Evolutionary conservation across 306 rosid species (phyloP).

Genomic region (peach (Prunus persica)): Prunus_persica_NCBIv2 NC_034012.1:16744001-16744500

Average conservation of each 20-base stretch:
- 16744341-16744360: slow-evolving; percentile 13
- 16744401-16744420: slow-evolving; percentile 47
- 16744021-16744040: too few species aligned
- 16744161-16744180: slow-evolving; percentile 70
- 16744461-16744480: too few species aligned
- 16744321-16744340: slow-evolving; percentile 3
- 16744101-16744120: too few species aligned
- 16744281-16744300: not conserved
- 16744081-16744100: too few species aligned
- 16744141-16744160: slow-evolving; percentile 86
- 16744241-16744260: slow-evolving; percentile 39
- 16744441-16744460: too few species aligned
- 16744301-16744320: not conserved
- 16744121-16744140: slow-evolving; percentile 67
- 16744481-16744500: too few species aligned
- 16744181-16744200: slow-evolving; percentile 77
- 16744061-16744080: too few species aligned
- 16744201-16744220: slow-evolving; percentile 75
- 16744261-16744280: not conserved
- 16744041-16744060: too few species aligned
- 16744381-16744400: slow-evolving; percentile 63
- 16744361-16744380: slow-evolving; percentile 86
- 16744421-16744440: too few species aligned
- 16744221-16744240: slow-evolving; percentile 72
- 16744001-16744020: too few species aligned